These are phyloP conservation scores for Yarrowia sp. DNA, from an alignment of 805 yeast genomes.

Conservation along the genomic window DNA sequence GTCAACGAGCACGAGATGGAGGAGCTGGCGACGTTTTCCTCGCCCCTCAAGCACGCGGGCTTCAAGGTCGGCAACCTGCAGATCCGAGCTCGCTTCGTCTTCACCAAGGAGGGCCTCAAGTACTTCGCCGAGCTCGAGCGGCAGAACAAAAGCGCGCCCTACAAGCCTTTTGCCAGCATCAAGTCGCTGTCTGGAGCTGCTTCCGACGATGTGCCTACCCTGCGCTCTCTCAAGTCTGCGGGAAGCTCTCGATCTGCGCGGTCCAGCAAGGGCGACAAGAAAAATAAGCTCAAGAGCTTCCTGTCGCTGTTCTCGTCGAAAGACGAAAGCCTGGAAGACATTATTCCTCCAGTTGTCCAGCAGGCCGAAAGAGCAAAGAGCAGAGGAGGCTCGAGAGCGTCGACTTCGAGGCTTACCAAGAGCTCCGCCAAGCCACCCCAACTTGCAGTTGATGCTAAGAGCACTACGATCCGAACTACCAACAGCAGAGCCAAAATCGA, in stretches of 20 bases:
- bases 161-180: conserved; percentile 6
- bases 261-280: neutral
- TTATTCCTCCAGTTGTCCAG: conserved; percentile 1
- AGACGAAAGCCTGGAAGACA: neutral
- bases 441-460: neutral
- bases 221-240: neutral
- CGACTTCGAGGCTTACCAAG: neutral
- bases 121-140: neutral
- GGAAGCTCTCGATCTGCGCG: neutral
- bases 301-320: conserved; percentile 4
- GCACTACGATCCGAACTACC: conserved; percentile 1
- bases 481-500: neutral
- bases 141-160: neutral
- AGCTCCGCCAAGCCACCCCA: neutral
- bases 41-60: neutral
- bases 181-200: neutral
- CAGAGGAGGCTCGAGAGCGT: neutral
- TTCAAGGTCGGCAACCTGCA: neutral
- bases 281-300: neutral
- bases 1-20: conserved; percentile 11
- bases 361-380: neutral
- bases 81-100: neutral
- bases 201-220: neutral
- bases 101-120: neutral
- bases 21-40: neutral